Evolutionary conservation across 2,329 filamentous ascomycete species (phyloP), one percentile per base, ranked within the genome.

Genomic region (Hypoxylon sp.): DNA sequence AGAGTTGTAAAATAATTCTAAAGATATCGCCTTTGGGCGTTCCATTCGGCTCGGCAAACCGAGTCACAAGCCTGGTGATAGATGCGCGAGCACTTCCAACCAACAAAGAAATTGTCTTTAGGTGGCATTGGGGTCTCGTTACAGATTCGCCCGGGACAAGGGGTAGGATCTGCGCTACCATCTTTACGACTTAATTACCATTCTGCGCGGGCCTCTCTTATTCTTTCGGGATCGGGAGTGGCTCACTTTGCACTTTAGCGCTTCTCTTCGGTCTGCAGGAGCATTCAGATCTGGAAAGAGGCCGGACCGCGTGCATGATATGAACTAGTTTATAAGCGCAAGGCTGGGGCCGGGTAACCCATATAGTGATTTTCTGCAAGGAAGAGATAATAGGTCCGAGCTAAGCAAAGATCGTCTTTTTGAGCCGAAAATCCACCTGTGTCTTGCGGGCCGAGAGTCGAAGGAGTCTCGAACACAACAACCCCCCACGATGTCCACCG

Each of bases 391-490:
- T 30, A 56, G 11, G 32, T 32, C 64, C 36, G n/a, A 18, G 42
- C 63, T 65, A 22, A 61, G 61, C 3, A 62, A 64, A 24, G 64
- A 65, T 65, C 51, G 16, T 44, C 61, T 32, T 26, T 66, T 26
- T 66, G 33, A 22, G 38, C 71, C 70, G 71, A 72, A 32, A 50
- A 33, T 60, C 32, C 38, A 40, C 49, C 52, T 52, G 18, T 63
- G 48, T 64, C 45, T 49, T 53, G 57, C 61, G 68, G 71, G 71
- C 36, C 71, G 69, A n/a, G 71, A 44, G 58, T 51, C 30, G n/a
- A 62, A 44, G 16, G 46, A 69, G 66, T 69, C 65, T 64, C 32
- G 69, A 68, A 64, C 65, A 53, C 16, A 16, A 44, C 26, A 38
- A 30, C 32, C 63, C 71, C 71, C 70, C 68, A 71, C 69, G 63